Evolutionary conservation across 345 rosid genomes (phyloP), one percentile per base, ranked within the genome.

Genomic region (Boechera divaricarpa): DNA sequence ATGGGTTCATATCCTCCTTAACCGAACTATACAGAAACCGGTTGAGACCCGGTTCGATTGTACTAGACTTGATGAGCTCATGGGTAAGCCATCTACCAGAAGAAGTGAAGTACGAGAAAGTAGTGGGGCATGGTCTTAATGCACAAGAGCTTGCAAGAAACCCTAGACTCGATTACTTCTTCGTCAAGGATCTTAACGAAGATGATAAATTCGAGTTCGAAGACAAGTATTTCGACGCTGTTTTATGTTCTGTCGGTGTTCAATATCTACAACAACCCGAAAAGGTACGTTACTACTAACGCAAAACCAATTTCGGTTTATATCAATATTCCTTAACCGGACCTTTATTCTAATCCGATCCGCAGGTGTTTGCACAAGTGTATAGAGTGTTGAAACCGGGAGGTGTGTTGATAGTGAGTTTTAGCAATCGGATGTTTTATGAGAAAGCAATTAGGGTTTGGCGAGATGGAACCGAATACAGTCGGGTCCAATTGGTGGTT

Each of bases 181-280:
- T 76, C 70, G 3, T 73, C 65, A 89, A 84, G 86, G 94, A 91
- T 67, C 88, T 86, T 31, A 93, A 93, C 80, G 75, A 74, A 53
- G 91, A 89, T 36, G 91, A 87, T 66, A 82, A 67, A 44, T 85
- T 90, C 42, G 89, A 88, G 82, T 52, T 80, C 32, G 76, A 85
- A 62, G 82, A 79, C 80, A 71, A 79, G 44, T 86, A 90, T 63
- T 87, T 94, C 72, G 94, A 92, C 57, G 92, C 92, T 0, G 95
- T 92, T 42, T 12, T 89, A 35, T 92, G 97, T 76, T 80, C 93
- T 2, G 97, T 94, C 4, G 91, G 97, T 9, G 89, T 89, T 8
- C 98, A 90, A 76, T 94, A 92, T 57, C 93, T 94, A 48, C 93
- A 94, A 68, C 89, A 87, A 28, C 97, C 98, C 7, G 94, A 94